Evolutionary conservation across 768 basidiomycete genomes (phyloP), one percentile per base, ranked within the genome.

Genomic region (Psilocybe cubensis): DNA sequence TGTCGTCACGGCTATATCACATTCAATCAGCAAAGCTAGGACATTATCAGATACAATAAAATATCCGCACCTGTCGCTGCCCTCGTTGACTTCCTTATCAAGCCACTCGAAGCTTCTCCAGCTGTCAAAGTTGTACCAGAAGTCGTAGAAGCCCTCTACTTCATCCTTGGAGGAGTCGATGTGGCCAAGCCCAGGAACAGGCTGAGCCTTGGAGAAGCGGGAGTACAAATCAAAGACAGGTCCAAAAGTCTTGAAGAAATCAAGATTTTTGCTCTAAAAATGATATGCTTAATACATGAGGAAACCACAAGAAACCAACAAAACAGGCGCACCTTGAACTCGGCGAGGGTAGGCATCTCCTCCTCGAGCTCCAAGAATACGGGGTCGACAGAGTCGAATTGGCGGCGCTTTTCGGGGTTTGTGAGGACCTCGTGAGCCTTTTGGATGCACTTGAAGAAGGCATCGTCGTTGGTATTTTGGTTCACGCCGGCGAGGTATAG

Each of bases 101-200:
- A 91, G 79, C 81, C 94, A 98, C 75, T 99, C 96, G 71, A 98
- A 99, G 72, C 89, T 92, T 66, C 96, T 81, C 96, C 96, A 99
- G 63, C 90, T 92, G 74, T 98, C 96, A 75, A 99, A 96, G 82
- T 96, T 96, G 82, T 99, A 98, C 94, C 95, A 99, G 74, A 96
- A 97, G 73, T 98, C 91, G 79, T 99, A 99, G 81, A 99, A 98
- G 5, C 76, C 81, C 71, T 96, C 92, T 52, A 98, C 96, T 54
- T 85, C 83, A 62, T 84, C 83, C 74, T 97, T 96, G 56, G 86
- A 71, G 20, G 88, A 84, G 43, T 91, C 82, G 58, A 81, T 73
- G 25, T 73, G 73, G 9, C 96, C 96, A 24, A 99, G 83, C 57
- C 79, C 72, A 5, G 94, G 96, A 6, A 94, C 93, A 11, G 95